Base-by-base conservation (phyloP, 345 rosid species). In the Salix viminalis region DNA sequence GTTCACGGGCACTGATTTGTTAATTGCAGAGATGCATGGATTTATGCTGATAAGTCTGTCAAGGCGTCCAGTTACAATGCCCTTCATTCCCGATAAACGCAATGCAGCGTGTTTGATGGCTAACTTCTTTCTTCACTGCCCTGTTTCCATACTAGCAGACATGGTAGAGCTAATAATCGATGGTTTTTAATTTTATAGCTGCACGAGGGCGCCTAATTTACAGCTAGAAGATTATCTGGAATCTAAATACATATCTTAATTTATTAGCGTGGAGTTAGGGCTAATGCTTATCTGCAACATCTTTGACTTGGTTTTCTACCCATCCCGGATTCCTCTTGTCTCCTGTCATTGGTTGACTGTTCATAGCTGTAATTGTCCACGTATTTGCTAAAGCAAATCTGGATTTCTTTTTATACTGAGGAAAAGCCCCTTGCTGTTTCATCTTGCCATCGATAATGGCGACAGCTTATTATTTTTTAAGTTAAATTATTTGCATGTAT, bases 1-100 rank as follows among this genome's bases (percentile, higher is more conserved):
- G 34, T 26, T 44, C 79, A 67, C 77, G 75, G 80, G 82, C 72
- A 39, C n/a, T 28, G 9, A 19, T 28, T 15, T 32, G 23, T 58
- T 58, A 56, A 58, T 34, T 52, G 18, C 44, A 21, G 10, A 36
- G 75, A 72, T 72, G 62, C 58, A 52, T 58, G 1, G 62, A 58
- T 58, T 58, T n/a, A 23, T 23, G 28, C 6, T 58, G 15, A 10
- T 5, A 12, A 58, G 14, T 10, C 41, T 54, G 80, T 67, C 76
- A 36, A 44, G 46, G 79, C 24, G 79, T 83, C 86, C 77, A 67
- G 76, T 42, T 78, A 80, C 88, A 83, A 71, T 64, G 86, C 75
- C 85, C 82, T 76, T 21, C 75, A 64, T 75, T 79, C 73, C 80
- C 81, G 78, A 72, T 64, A 34, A 50, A 71, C 67, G 75, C 56